These are phyloP conservation scores for Xylariaceae sp. DNA, from an alignment of 2,329 filamentous ascomycete genomes.

Conservation along the genomic window DNA sequence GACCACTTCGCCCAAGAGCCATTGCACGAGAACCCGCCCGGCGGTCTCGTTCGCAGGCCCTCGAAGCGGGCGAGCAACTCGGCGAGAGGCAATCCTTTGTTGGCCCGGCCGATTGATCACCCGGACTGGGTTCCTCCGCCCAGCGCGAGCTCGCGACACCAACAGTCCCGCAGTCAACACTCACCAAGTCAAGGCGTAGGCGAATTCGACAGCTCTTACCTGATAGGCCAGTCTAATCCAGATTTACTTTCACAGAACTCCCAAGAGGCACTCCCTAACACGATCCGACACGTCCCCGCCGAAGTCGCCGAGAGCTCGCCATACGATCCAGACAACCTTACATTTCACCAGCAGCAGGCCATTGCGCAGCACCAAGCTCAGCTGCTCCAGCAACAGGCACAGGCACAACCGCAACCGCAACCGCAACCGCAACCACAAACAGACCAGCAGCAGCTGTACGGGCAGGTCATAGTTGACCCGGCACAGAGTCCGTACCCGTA, in stretches of 20 bases:
- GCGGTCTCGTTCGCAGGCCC: slow-evolving; percentile 57
- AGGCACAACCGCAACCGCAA: slow-evolving; percentile 29
- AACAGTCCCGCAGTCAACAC: slow-evolving; percentile 40
- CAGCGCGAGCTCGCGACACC: slow-evolving; percentile 27
- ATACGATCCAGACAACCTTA: slow-evolving; percentile 52
- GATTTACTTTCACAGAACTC: slow-evolving; percentile 49
- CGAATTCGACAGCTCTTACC: slow-evolving; percentile 47
- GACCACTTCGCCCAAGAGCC: slow-evolving; percentile 40
- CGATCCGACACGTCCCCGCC: slow-evolving; percentile 55
- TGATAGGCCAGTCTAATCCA: slow-evolving; percentile 48
- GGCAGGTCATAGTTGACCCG: slow-evolving; percentile 49
- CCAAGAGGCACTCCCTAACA: slow-evolving; percentile 47
- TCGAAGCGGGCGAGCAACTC: slow-evolving; percentile 63
- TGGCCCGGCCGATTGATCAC: slow-evolving; percentile 36
- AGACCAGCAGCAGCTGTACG: slow-evolving; percentile 48
- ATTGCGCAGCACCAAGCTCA: slow-evolving; percentile 37
- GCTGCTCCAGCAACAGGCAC: slow-evolving; percentile 36
- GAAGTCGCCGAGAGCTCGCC: slow-evolving; percentile 53
- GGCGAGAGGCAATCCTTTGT: slow-evolving; percentile 50
- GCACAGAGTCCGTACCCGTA: slow-evolving; percentile 46
- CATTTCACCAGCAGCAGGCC: slow-evolving; percentile 49
- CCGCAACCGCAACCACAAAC: slow-evolving; percentile 31
- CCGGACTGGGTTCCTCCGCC: slow-evolving; percentile 39
- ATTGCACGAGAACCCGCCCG: slow-evolving; percentile 54
- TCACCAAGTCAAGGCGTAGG: slow-evolving; percentile 54